Base-by-base conservation (phyloP, 768 basidiomycete genomes). In the Hydnomerulius pinastri region DNA sequence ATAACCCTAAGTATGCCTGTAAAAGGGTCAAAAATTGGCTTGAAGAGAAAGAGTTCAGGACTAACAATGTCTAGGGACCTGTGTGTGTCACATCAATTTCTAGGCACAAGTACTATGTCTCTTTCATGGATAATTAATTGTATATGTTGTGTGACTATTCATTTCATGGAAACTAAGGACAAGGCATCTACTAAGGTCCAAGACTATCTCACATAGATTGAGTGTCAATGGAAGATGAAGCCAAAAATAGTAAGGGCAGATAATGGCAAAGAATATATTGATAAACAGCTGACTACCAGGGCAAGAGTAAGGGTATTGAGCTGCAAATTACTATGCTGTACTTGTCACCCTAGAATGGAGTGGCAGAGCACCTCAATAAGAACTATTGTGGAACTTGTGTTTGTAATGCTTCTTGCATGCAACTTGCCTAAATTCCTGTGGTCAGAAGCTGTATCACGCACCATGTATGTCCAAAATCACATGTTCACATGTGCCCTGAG, bases 311-410 rank as follows among this genome's bases (percentile, higher is more conserved):
- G 1, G 71, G 73, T 0, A 71, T 73, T 6, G 57, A 58, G 1
- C 50, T 72, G 0, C 63, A 75, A 13, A 58, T 55, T 0, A 71
- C 65, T 0, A 64, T 63, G 4, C 73, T 70, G 2, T 73, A 76
- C 27, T 67, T 70, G 6, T 71, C 70, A 0, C 54, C 66, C 1
- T 71, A 75, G 23, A 76, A 76, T 50, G 69, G 65, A 6, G 46
- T 64, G n/a, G 67, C 74, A 0, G 74, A 80, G 30, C 40, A 64
- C 0, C 63, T 65, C n/a, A 76, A 76, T 43, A 27, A n/a, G 58
- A 4, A 74, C 68, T 0, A 29, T 71, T 0, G 20, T 71, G 0
- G 64, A 73, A 38, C 35, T 73, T 2, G 61, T 54, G 1, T 23
- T 56, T 0, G 58, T 69, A 0, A 76, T 77, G 71, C 4, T 76